Conservation (phyloP, 169 alveolate species). For the Plasmodium blacklocki region DNA sequence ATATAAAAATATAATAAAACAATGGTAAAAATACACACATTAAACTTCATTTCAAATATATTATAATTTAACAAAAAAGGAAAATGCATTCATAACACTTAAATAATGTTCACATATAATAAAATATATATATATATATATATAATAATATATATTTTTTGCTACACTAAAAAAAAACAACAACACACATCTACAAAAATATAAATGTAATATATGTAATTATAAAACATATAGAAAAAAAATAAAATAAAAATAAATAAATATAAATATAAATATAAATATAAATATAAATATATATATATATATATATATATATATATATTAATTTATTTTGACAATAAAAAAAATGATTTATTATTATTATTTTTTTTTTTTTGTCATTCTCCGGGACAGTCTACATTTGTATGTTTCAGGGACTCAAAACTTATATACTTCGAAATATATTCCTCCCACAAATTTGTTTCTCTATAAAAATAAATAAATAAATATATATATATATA, state of each 20-base stretch:
- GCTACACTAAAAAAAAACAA: not conserved
- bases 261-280: not conserved
- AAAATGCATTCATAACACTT: not conserved
- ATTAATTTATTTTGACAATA: conserved; percentile 7
- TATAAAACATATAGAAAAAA: not conserved
- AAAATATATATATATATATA: too few relatives aligned
- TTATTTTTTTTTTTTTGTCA: not conserved
- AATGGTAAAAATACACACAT: too few relatives aligned
- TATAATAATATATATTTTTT: not conserved
- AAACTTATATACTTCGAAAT: conserved; percentile 24
- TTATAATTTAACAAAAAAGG: not conserved
- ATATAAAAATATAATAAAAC: too few relatives aligned
- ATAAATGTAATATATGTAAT: not conserved
- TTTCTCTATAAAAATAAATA: conserved; percentile 39
- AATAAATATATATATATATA: not conserved
- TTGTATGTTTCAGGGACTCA: conserved; percentile 36
- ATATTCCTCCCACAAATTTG: conserved; percentile 69
- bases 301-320: not conserved
- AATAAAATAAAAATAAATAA: conserved; percentile 10
- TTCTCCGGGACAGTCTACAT: conserved; percentile 62
- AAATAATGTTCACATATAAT: not conserved
- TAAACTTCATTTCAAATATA: too few relatives aligned
- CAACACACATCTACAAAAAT: not conserved
- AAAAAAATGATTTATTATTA: not conserved
- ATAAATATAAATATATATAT: not conserved